A percentile compares a stretch with the other conserved stretches of the same genome.
Evolutionary conservation across 2,329 filamentous ascomycete genomes (phyloP).

Genomic region (Ophiostoma sp.): DNA sequence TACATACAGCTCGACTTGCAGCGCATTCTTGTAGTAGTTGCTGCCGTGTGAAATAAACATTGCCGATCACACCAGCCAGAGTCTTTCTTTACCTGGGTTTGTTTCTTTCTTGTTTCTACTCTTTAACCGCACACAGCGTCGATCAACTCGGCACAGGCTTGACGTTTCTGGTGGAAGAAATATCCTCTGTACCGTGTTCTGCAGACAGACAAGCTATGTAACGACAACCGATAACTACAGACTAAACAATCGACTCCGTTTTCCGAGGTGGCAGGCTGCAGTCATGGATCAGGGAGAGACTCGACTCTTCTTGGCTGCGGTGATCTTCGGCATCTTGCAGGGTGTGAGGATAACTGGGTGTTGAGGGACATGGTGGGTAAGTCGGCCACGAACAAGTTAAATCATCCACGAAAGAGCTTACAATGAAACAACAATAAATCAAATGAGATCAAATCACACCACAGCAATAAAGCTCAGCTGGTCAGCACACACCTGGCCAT

Average conservation of each 20-base stretch:
- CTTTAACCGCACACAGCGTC: not conserved
- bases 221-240: not conserved
- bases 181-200: not conserved
- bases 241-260: not conserved
- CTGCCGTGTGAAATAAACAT: not conserved
- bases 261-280: not conserved
- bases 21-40: not conserved
- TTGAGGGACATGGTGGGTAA: not conserved
- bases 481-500: not conserved
- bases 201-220: not conserved
- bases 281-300: not conserved
- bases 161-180: not conserved
- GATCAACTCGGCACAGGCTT: not conserved
- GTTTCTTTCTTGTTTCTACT: not conserved
- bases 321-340: conserved; percentile 12
- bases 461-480: not conserved
- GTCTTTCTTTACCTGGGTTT: not conserved
- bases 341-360: not conserved
- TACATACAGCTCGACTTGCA: not conserved
- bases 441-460: not conserved
- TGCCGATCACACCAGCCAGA: not conserved
- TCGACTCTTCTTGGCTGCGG: not conserved
- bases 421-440: not conserved
- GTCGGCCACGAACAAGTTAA: not conserved
- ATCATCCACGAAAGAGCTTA: not conserved